These are phyloP conservation scores for Salix caprea DNA, from an alignment of 345 rosid genomes.

Conservation along the genomic window DNA sequence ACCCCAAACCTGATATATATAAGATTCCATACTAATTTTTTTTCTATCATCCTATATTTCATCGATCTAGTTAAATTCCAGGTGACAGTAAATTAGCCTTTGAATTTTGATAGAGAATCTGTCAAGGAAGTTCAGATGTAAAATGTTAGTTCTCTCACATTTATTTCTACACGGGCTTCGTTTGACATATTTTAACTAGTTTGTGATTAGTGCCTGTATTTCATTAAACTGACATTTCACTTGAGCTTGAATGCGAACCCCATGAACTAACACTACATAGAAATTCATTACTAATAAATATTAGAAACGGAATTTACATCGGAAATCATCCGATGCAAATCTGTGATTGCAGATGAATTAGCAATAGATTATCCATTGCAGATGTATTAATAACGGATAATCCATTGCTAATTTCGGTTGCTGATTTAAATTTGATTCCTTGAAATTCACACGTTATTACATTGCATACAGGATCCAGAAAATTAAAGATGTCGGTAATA, in stretches of 20 bases:
- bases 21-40: background rate
- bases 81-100: background rate
- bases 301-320: too few species aligned
- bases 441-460: background rate
- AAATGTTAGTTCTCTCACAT: background rate
- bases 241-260: background rate
- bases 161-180: background rate
- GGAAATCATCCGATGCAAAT: too few species aligned
- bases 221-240: background rate
- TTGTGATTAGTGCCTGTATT: background rate
- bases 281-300: too few species aligned
- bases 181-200: background rate
- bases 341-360: too few species aligned
- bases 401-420: too few species aligned
- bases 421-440: background rate
- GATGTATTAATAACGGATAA: too few species aligned
- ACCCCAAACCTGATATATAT: background rate
- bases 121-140: background rate
- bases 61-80: background rate
- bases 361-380: too few species aligned
- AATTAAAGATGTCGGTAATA: background rate
- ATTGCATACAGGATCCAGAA: background rate
- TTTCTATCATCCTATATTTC: background rate
- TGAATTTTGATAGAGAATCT: background rate
- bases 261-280: background rate